Evolutionary conservation across 2,329 filamentous ascomycete genomes (phyloP), one percentile per base, ranked within the genome.

Genomic region (Dryadomyces sulphureus): DNA sequence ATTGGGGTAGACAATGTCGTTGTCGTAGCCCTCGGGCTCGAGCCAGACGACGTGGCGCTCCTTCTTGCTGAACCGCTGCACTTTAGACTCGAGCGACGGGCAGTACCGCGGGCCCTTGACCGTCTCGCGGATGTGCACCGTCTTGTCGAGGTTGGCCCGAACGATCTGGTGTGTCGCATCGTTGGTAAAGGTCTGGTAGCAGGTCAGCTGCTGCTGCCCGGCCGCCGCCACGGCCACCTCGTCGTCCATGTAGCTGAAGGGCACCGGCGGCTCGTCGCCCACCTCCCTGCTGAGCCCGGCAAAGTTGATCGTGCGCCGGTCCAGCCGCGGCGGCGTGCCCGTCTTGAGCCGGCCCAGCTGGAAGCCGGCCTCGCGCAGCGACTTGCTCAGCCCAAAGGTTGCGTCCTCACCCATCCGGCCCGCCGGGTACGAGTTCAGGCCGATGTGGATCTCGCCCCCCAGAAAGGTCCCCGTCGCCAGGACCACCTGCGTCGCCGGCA

Each of bases 401-500:
- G 92, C 89, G 20, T 85, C 85, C 65, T 98, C 92, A 11, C 90
- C 92, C 69, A 98, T 88, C 8, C 92, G 79, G 1, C 92, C 92
- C 0, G 92, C 84, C 0, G 92, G 89, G 58, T 78, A 94, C 3
- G 73, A 75, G 45, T 94, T 75, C 7, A 96, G 66, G 0, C 88
- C 92, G 50, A 98, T 93, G 56, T 98, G 92, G 51, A 98, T 98
- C 62, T 98, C 92, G 17, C 89, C 92, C 11, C 90, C 84, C 5
- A 98, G 65, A 58, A 98, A 98, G 0, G 92, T 98, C 0, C 92
- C 92, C 0, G 92, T 98, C 0, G 92, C 96, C 54, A 98, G 95
- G 21, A 98, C 76, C 32, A 96, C 89, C 50, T 81, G 80, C 41
- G 73, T 77, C 1, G 90, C 85, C 1, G 79, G 74, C 52, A 98